Base-by-base conservation (phyloP, 345 rosid genomes). In the Moringa oleifera region DNA sequence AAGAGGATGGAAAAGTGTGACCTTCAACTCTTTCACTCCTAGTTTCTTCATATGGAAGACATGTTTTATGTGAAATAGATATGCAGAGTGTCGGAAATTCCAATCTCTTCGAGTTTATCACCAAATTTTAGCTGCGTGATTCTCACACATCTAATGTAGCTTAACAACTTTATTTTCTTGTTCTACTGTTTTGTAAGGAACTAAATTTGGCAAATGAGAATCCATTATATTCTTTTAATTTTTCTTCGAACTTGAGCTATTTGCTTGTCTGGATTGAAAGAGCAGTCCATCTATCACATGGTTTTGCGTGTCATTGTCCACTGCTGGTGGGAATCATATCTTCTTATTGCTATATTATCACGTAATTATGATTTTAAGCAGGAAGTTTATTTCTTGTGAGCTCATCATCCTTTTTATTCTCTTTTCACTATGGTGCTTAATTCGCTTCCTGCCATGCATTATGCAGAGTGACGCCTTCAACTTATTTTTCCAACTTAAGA, bases 1-100 rank as follows among this genome's bases (percentile, higher is more conserved):
- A 68, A 13, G 51, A 57, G 53, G 25, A 45, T 6, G 20, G 50
- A 33, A 24, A 62, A 51, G 12, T 28, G 64, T 55, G 46, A 62
- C 57, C 46, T 64, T 28, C 53, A 51, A 4, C 46, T 41, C 19
- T 55, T 20, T 18, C 52, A 65, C 56, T 67, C 31, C 45, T 36
- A 55, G 22, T 23, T 25, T 50, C 21, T 61, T 37, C 54, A 21
- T 58, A 60, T 61, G 25, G 47, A 41, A 41, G 47, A 41, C 47
- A 41, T 16, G 47, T 41, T 41, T 7, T 41, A 41, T 41, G 47
- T 15, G 1, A 41, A 9, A 41, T 15, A 41, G 1, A 11, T 7
- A 15, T 11, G 6, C 47, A 41, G 47, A 41, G 17, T 51, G 66
- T 28, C 22, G 55, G 31, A 53, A 51, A 51, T 65, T 51, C 55